Percentiles rank a stretch among this genome's conserved stretches.
Conservation (phyloP, 139 green algal species). For the Micromonas commoda region DNA sequence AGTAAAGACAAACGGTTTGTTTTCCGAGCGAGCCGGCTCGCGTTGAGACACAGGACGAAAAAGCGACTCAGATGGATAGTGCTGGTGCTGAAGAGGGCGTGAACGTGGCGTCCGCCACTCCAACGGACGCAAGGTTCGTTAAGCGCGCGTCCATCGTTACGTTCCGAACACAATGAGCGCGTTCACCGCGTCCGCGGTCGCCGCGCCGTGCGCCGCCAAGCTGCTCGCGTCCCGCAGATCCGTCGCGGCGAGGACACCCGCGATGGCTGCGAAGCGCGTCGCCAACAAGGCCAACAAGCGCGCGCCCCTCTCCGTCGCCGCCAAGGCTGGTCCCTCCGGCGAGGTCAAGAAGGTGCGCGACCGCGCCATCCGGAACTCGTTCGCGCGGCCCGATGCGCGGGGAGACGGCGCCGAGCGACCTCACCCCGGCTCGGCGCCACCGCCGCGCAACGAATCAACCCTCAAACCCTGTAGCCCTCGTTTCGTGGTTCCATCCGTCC, state of each 20-base stretch:
- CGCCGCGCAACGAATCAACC: too few species aligned
- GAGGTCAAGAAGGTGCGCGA: constrained; percentile 19
- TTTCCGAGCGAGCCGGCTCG: too few species aligned
- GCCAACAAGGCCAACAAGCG: too few species aligned
- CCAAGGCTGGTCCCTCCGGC: constrained; percentile 1
- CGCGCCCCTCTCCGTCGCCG: neutral
- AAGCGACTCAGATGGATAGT: too few species aligned
- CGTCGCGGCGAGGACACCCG: neutral
- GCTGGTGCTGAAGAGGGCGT: too few species aligned
- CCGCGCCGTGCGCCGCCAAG: too few species aligned
- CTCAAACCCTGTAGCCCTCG: too few species aligned
- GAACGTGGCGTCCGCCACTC: neutral
- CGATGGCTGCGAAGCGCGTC: neutral
- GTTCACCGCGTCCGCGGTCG: neutral
- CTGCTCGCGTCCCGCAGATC: neutral
- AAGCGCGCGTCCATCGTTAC: neutral
- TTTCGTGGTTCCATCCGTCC: too few species aligned
- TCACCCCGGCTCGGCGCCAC: too few species aligned
- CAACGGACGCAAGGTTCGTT: neutral
- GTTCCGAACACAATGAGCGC: neutral
- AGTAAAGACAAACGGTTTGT: too few species aligned
- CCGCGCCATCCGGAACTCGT: neutral
- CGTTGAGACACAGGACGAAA: too few species aligned
- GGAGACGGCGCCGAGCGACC: too few species aligned
- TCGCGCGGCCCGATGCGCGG: neutral